Evolutionary conservation across 345 rosid species (phyloP).

Genomic region (Eucalyptus guilfoylei): DNA sequence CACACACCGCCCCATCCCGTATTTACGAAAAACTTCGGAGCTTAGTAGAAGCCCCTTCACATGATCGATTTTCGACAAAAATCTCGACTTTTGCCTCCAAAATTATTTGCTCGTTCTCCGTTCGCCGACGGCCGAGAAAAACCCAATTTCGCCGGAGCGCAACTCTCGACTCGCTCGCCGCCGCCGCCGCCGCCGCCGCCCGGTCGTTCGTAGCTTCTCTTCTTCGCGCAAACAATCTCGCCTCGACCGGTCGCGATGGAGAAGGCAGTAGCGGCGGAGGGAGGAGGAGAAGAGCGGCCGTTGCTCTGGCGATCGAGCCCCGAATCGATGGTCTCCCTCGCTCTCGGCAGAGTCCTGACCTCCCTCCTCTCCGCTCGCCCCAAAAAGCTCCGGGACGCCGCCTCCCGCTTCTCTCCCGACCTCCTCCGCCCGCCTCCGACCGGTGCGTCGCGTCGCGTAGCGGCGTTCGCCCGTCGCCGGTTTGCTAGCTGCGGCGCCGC

Average conservation of each 20-base stretch:
- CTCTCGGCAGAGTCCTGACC: constrained; percentile 48
- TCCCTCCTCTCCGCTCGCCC: constrained; percentile 57
- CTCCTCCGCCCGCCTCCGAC: constrained; percentile 24
- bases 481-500: background rate
- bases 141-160: background rate
- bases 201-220: background rate
- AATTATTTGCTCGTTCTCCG: background rate
- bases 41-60: background rate
- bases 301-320: constrained; percentile 32
- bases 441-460: constrained; percentile 9
- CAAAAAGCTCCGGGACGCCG: constrained; percentile 49
- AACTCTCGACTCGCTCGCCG: background rate
- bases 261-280: background rate
- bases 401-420: constrained; percentile 32
- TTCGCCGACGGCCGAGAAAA: background rate
- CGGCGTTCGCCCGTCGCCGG: background rate
- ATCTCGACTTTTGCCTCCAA: background rate
- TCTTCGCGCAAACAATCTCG: background rate
- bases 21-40: background rate
- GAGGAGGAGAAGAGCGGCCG: constrained; percentile 15
- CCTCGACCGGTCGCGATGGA: background rate
- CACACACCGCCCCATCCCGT: background rate
- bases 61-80: background rate
- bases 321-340: constrained; percentile 46
- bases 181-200: background rate